These are phyloP conservation scores for Paracorniculantispora psalliotae DNA, from an alignment of 2,329 filamentous ascomycete genomes.

Conservation along the genomic window DNA sequence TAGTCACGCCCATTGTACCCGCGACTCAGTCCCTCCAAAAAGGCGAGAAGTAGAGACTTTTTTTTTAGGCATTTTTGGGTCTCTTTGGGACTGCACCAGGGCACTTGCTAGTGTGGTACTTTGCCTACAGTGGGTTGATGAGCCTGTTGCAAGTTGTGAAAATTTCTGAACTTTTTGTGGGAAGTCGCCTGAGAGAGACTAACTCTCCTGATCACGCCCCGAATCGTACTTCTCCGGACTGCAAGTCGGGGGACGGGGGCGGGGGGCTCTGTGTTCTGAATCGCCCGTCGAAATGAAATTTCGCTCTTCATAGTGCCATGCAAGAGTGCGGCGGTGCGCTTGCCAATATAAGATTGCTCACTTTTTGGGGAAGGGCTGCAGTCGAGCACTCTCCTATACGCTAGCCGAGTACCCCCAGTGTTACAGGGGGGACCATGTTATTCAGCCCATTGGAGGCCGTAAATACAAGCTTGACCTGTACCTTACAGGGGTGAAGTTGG, in stretches of 20 bases:
- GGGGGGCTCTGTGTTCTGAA: background rate
- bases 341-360: background rate
- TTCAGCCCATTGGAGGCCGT: background rate
- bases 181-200: too few species aligned
- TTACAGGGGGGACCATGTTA: background rate
- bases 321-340: background rate
- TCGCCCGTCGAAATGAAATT: background rate
- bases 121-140: background rate
- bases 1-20: background rate
- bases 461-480: background rate
- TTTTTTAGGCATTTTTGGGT: background rate
- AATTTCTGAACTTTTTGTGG: too few species aligned
- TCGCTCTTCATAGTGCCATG: background rate
- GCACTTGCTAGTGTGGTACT: background rate
- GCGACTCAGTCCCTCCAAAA: background rate
- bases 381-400: background rate
- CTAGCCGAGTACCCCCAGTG: background rate
- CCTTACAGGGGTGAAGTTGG: background rate
- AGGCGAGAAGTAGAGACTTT: background rate
- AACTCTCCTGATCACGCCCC: too few species aligned
- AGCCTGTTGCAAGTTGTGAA: background rate
- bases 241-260: too few species aligned
- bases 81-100: background rate
- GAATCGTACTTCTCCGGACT: too few species aligned
- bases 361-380: background rate